These are phyloP conservation scores for Cordia subcordata DNA, from an alignment of 257 asterid genomes.

Conservation along the genomic window DNA sequence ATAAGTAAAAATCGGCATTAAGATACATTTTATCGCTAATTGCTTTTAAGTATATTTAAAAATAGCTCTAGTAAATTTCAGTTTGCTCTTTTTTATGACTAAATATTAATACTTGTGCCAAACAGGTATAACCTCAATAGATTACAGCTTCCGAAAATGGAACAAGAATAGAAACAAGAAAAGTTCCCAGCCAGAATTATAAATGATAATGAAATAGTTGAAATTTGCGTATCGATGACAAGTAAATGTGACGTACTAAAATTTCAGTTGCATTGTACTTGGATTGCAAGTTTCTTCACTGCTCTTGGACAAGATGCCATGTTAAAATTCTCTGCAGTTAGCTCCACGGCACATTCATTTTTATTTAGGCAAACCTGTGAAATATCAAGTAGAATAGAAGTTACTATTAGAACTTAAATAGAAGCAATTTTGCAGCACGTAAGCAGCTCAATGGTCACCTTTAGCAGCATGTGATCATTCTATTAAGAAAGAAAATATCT, in stretches of 20 bases:
- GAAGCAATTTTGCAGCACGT: neutral
- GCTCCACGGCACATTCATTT: conserved; percentile 39
- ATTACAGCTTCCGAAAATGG: neutral
- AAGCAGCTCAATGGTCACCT: neutral
- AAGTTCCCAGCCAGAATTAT: neutral
- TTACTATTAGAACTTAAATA: neutral
- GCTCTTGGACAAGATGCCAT: conserved; percentile 36
- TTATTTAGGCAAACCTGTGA: conserved; percentile 62
- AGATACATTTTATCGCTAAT: no score
- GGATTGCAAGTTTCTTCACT: conserved; percentile 52
- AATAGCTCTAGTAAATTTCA: no score
- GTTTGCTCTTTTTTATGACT: no score
- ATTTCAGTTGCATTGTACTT: conserved; percentile 41
- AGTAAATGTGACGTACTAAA: neutral
- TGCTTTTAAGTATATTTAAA: no score
- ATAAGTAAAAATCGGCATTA: no score
- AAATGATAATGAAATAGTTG: neutral
- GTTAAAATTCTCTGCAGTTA: conserved; percentile 30
- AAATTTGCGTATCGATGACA: no score
- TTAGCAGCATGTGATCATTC: neutral
- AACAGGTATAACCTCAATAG: neutral
- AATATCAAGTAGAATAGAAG: conserved; percentile 2
- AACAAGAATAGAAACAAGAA: neutral
- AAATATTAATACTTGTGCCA: no score
- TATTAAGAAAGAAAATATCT: neutral